These are phyloP conservation scores for Ulota crispa DNA, from an alignment of 225 moss, liverwort and hornwort species.

Conservation along the genomic window DNA sequence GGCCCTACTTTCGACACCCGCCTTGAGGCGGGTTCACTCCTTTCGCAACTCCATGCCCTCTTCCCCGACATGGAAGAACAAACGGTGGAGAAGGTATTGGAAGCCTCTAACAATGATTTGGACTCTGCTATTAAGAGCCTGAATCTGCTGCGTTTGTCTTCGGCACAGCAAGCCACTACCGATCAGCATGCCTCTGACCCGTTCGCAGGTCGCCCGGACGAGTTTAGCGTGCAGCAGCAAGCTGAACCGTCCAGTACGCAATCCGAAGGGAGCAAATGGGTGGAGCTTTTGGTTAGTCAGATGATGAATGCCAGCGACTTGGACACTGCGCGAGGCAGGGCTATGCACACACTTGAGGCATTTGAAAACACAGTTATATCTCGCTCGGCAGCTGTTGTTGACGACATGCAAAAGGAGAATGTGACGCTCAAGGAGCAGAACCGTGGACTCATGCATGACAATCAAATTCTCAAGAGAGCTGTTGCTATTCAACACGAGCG, in stretches of 20 bases:
- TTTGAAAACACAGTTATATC: conserved; percentile 71
- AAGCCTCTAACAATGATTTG: conserved; percentile 66
- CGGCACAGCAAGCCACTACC: conserved; percentile 37
- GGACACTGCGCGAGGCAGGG: conserved; percentile 70
- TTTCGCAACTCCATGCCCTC: conserved; percentile 37
- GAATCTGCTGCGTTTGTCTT: conserved; percentile 60
- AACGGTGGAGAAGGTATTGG: conserved; percentile 71
- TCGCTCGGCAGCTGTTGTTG: conserved; percentile 47
- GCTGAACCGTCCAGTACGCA: conserved; percentile 36
- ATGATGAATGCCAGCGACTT: conserved; percentile 72
- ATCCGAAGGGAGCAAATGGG: conserved; percentile 69
- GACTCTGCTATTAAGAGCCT: conserved; percentile 82
- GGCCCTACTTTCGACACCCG: conserved; percentile 59
- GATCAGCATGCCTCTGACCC: conserved; percentile 17
- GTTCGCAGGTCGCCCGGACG: conserved; percentile 12
- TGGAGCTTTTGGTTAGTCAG: conserved; percentile 73
- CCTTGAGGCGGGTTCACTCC: conserved; percentile 72
- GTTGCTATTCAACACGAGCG: conserved; percentile 73
- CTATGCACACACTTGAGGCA: conserved; percentile 67
- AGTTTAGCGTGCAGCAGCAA: conserved; percentile 23
- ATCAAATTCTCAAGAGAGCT: conserved; percentile 78
- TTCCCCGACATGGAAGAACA: conserved; percentile 49
- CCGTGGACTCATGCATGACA: conserved; percentile 65
- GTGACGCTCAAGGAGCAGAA: conserved; percentile 62
- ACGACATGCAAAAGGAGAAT: conserved; percentile 62